These are phyloP conservation scores for Fusarium sp. DNA, from an alignment of 2,329 filamentous ascomycete genomes.

Conservation along the genomic window DNA sequence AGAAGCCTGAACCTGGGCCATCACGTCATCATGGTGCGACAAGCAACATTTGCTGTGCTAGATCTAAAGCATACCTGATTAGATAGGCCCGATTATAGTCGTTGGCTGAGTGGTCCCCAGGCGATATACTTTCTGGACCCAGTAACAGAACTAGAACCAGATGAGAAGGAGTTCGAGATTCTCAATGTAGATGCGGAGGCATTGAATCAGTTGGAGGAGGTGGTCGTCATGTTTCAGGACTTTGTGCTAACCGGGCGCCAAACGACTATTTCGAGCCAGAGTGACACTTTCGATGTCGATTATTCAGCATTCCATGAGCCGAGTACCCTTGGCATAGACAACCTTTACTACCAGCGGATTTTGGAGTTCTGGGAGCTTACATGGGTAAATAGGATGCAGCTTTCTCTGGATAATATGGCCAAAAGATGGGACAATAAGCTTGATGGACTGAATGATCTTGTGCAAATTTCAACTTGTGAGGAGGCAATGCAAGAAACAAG, in stretches of 20 bases:
- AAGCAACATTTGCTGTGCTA: neutral
- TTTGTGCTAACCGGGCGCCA: accelerated
- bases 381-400: accelerated
- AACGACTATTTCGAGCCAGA: accelerated
- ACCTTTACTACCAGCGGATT: accelerated
- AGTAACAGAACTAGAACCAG: neutral
- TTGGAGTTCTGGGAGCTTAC: neutral
- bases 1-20: accelerated
- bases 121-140: accelerated
- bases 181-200: accelerated
- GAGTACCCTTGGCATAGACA: accelerated
- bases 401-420: neutral
- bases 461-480: neutral
- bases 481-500: accelerated
- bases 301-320: accelerated
- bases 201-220: accelerated
- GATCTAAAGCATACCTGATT: neutral
- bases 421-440: accelerated
- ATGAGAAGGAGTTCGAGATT: neutral
- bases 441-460: accelerated
- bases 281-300: accelerated
- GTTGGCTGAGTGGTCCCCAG: accelerated
- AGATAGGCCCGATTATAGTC: neutral
- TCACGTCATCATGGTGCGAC: accelerated
- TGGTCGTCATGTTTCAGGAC: neutral